These are phyloP conservation scores for Blepharisma stoltei DNA, from an alignment of 73 alveolate species.

Conservation along the genomic window DNA sequence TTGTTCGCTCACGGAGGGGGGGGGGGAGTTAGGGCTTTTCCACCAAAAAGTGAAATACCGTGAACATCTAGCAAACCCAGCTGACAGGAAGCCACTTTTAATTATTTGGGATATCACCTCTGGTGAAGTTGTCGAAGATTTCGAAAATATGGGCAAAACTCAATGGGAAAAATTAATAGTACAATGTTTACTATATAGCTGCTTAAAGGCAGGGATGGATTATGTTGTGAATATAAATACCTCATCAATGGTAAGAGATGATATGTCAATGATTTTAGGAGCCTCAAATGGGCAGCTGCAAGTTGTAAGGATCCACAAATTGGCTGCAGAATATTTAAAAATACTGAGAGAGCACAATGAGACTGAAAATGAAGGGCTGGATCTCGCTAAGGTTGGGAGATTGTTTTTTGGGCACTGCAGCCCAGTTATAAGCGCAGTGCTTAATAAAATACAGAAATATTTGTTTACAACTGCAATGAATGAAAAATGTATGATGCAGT, in stretches of 20 bases:
- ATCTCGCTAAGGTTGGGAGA: neutral
- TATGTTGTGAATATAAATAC: neutral
- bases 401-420: neutral
- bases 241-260: neutral
- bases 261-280: neutral
- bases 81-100: conserved; percentile 1
- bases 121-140: neutral
- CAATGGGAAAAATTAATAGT: neutral
- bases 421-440: too few species aligned
- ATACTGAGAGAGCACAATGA: neutral
- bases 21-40: conserved; percentile 19
- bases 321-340: neutral
- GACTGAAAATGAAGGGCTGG: neutral
- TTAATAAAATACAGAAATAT: neutral
- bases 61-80: neutral
- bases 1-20: too few species aligned
- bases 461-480: conserved; percentile 33
- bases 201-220: neutral
- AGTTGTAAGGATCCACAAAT: neutral
- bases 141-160: neutral
- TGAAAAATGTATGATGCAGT: conserved; percentile 47
- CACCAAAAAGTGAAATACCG: conserved; percentile 1
- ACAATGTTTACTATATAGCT: neutral
- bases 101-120: conserved; percentile 20
- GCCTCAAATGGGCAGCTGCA: neutral